These are phyloP conservation scores for Venturia effusa DNA, from an alignment of 2,329 filamentous ascomycete genomes.

Conservation along the genomic window DNA sequence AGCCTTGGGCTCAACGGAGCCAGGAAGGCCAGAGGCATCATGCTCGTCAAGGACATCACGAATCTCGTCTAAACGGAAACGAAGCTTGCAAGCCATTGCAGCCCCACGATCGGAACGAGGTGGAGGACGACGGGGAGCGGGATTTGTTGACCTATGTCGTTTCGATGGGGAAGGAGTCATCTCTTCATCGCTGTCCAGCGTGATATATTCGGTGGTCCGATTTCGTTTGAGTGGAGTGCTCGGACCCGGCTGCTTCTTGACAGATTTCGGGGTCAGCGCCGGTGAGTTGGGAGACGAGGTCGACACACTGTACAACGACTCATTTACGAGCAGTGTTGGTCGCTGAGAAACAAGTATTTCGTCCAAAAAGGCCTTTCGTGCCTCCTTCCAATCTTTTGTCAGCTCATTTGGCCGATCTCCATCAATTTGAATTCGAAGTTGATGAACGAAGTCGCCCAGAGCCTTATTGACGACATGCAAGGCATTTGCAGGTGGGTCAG, in stretches of 20 bases:
- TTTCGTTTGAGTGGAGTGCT: background rate
- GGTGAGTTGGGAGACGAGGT: background rate
- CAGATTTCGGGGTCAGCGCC: background rate
- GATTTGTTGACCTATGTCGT: background rate
- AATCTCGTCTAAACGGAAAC: slow-evolving; percentile 1
- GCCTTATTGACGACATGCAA: slow-evolving; percentile 53
- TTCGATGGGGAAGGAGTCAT: background rate
- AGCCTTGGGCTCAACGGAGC: slow-evolving; percentile 25
- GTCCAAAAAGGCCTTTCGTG: slow-evolving; percentile 1
- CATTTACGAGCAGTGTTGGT: background rate
- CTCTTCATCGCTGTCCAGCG: slow-evolving; percentile 2
- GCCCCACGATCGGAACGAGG: background rate
- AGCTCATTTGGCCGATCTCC: slow-evolving; percentile 31
- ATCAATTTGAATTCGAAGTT: slow-evolving; percentile 43
- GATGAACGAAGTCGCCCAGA: slow-evolving; percentile 44
- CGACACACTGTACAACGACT: background rate
- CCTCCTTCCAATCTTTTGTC: background rate
- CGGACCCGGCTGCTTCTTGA: background rate
- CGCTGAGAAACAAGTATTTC: background rate
- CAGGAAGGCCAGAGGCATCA: slow-evolving; percentile 22
- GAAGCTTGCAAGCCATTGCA: background rate
- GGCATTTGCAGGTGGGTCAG: slow-evolving; percentile 58
- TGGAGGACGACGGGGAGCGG: background rate
- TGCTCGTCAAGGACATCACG: slow-evolving; percentile 12
- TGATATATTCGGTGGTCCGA: background rate